These are phyloP conservation scores for Fusarium hostae DNA, from an alignment of 2,329 filamentous ascomycete genomes.

Conservation along the genomic window DNA sequence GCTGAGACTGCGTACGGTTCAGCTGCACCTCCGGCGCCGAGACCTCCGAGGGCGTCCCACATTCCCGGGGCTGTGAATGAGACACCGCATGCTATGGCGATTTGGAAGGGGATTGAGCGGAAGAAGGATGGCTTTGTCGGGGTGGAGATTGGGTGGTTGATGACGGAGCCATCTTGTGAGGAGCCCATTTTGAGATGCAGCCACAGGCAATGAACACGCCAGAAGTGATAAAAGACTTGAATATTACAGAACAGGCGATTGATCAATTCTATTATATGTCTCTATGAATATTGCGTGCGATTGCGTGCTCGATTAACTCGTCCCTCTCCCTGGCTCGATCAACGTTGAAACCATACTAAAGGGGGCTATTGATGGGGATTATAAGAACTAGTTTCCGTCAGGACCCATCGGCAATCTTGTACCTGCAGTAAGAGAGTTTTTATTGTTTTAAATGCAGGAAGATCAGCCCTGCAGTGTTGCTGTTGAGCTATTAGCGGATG, in stretches of 20 bases:
- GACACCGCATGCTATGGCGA: slow-evolving; percentile 32
- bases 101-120: slow-evolving; percentile 34
- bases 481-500: not conserved
- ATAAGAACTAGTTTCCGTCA: not conserved
- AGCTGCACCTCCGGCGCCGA: slow-evolving; percentile 60
- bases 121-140: slow-evolving; percentile 8
- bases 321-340: not conserved
- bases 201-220: not conserved
- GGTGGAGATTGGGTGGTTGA: not conserved
- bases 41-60: slow-evolving; percentile 43
- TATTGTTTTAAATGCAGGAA: not conserved
- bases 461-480: not conserved
- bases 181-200: slow-evolving; percentile 5
- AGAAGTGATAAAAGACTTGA: not conserved
- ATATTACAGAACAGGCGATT: no score
- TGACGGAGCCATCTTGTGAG: slow-evolving; percentile 2
- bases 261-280: not conserved
- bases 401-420: slow-evolving; percentile 8
- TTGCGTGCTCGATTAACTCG: slow-evolving; percentile 17
- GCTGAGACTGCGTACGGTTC: slow-evolving; percentile 63
- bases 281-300: slow-evolving; percentile 15
- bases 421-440: slow-evolving; percentile 4
- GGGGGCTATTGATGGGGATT: not conserved
- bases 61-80: slow-evolving; percentile 42
- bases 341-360: slow-evolving; percentile 6